Base-by-base conservation (phyloP, 2,329 filamentous ascomycete species). In the Hypoxylon rubiginosum region DNA sequence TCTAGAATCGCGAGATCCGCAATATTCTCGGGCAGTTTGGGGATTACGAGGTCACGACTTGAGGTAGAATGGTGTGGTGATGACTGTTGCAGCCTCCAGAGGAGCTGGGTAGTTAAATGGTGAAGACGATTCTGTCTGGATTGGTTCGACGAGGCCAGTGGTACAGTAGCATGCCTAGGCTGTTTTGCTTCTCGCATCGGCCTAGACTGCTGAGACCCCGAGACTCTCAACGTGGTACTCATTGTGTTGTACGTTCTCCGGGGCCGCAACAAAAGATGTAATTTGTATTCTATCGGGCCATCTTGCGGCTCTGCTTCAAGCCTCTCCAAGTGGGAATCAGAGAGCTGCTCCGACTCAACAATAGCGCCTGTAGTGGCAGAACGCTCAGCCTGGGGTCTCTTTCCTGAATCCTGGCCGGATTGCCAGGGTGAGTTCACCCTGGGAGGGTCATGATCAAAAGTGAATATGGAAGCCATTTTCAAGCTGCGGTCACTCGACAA, bases 1-100 rank as follows among this genome's bases (percentile, higher is more conserved):
- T 85, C 77, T 7, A 84, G 80, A 21, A 78, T 75, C 39, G 83
- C 77, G 17, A 85, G 75, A 57, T 84, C 82, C 21, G 82, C 76
- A n/a, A 75, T 80, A 39, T 86, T 85, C 58, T 94, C 89, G 0
- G 93, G 92, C 3, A 97, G 81, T 64, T 89, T 86, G 0, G 94
- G 94, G 26, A 97, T 81, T 9, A 94, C 88, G 15, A 93, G 83
- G 62, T 93, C 90, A 28, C 89, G 90, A 4, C 91, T 91, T 24
- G 92, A 92, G 7, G 92, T 92, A 1, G 92, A 89, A 80, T 97
- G 94, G 77, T 97, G 93, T 0, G 94, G 93, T 8, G 93, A 97
- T 1, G 95, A 97, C 77, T 99, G 96, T 76, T 98, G 94, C 62
- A 99, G 80, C 52, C 96, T 88, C 96, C 96, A 99, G 6, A 99